phyloP scores from a whole-genome alignment of 768 basidiomycete genomes.

The Baorangia bicolor region DNA sequence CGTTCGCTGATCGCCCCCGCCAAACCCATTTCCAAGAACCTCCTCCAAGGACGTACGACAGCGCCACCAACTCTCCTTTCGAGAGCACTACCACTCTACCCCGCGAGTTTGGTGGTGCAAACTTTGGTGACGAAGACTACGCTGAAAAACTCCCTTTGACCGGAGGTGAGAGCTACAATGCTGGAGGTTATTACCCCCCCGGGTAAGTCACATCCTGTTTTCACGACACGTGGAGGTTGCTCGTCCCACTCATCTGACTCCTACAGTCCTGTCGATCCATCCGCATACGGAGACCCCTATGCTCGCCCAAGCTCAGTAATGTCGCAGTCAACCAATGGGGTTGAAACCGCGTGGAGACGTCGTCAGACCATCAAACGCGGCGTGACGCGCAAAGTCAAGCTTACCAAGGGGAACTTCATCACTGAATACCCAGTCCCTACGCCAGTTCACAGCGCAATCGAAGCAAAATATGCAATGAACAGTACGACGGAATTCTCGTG shows the following conservation, averaged over 20 bases:
- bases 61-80: slow-evolving; percentile 44
- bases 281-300: slow-evolving; percentile 68
- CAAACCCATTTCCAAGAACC: slow-evolving; percentile 60
- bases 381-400: slow-evolving; percentile 91
- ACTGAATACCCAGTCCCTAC: slow-evolving; percentile 87
- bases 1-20: slow-evolving; percentile 69
- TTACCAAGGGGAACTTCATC: slow-evolving; percentile 92
- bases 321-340: slow-evolving; percentile 54
- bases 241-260: slow-evolving; percentile 5
- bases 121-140: slow-evolving; percentile 66
- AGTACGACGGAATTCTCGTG: slow-evolving; percentile 91
- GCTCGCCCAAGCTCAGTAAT: slow-evolving; percentile 49
- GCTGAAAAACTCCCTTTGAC: slow-evolving; percentile 78
- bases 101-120: slow-evolving; percentile 45
- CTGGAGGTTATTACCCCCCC: slow-evolving; percentile 71
- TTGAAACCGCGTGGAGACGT: slow-evolving; percentile 63
- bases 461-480: slow-evolving; percentile 68
- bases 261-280: slow-evolving; percentile 52
- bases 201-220: slow-evolving; percentile 44
- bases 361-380: slow-evolving; percentile 91
- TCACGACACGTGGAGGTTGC: background rate
- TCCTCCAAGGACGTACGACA: slow-evolving; percentile 44
- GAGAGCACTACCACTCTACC: slow-evolving; percentile 58
- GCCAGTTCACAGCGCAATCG: slow-evolving; percentile 78
- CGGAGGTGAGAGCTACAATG: slow-evolving; percentile 49